Percentiles rank a stretch among this genome's conserved stretches.
These are phyloP conservation scores for Talaromyces adpressus DNA, from an alignment of 495 filamentous ascomycete species.

Conservation along the genomic window DNA sequence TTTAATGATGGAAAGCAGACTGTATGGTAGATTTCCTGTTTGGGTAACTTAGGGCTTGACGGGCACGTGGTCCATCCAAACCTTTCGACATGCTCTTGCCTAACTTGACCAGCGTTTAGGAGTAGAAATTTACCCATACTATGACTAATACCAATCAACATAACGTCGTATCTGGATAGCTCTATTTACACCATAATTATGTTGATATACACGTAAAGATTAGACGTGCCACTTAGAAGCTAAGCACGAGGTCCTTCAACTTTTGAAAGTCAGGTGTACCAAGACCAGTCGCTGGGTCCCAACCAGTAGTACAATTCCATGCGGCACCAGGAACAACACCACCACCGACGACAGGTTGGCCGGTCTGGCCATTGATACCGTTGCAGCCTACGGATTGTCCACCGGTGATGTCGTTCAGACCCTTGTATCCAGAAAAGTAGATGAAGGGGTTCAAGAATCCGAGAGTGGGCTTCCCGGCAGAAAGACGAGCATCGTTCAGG, in stretches of 20 bases:
- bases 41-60: neutral
- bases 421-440: constrained; percentile 45
- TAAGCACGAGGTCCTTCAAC: constrained; percentile 25
- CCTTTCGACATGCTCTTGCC: neutral
- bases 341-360: constrained; percentile 27
- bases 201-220: constrained; percentile 7
- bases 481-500: constrained; percentile 59
- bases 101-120: neutral
- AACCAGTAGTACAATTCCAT: constrained; percentile 49
- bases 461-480: constrained; percentile 45
- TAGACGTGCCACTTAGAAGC: constrained; percentile 12
- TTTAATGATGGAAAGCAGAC: too few species aligned
- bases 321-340: constrained; percentile 29
- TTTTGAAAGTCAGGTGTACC: constrained; percentile 46
- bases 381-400: constrained; percentile 59
- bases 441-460: constrained; percentile 76
- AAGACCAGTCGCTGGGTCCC: constrained; percentile 56
- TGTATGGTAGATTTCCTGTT: neutral
- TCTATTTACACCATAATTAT: constrained; percentile 1
- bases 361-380: constrained; percentile 31
- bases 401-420: constrained; percentile 55
- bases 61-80: neutral
- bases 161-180: neutral
- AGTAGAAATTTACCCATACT: neutral
- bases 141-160: neutral